Evolutionary conservation across 2,329 filamentous ascomycete genomes (phyloP), one percentile per base, ranked within the genome.

Genomic region (Pseudocercospora pini-densiflorae): DNA sequence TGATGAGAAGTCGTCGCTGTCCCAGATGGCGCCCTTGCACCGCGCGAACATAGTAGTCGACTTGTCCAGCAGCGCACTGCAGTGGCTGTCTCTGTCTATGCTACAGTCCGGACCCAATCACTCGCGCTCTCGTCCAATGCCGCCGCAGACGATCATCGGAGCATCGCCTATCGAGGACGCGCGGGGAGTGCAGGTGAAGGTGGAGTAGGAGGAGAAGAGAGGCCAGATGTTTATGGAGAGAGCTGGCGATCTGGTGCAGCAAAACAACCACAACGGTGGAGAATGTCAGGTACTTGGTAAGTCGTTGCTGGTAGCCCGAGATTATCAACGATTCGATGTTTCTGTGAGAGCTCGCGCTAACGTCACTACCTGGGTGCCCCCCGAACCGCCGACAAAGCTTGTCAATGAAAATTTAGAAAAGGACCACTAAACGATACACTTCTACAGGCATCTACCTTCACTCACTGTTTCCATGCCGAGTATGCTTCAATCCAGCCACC

Each of bases 1-100:
- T 64, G 72, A 75, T 53, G 86, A 86, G 73, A 90, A 84, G 78
- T 90, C 88, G 77, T 90, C 88, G 68, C 80, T 77, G 71, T 81
- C 80, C 88, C 88, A 90, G 70, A 87, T 76, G 40, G 86, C 85
- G 75, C 83, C 82, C 75, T 81, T 80, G 78, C 88, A 90, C 72
- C 81, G 81, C 71, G 82, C 84, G 70, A 86, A 83, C 87, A 75
- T 76, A 58, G 55, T 53, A 23, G n/a, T 36, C 31, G 31, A 19
- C 31, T 43, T 14, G 21, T 12, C 55, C 29, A 58, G 33, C 55
- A 43, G 55, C 55, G 33, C 59, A 19, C 40, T 23, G 27, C 14
- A 21, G 43, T 51, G 54, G 27, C 58, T 51, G 60, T 45, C 45
- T 59, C 45, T 53, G 16, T 24, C 51, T 54, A 43, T 45, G 9